Evolutionary conservation across 495 filamentous ascomycete genomes (phyloP), one percentile per base, ranked within the genome.

Genomic region (Penicillium odoratum): DNA sequence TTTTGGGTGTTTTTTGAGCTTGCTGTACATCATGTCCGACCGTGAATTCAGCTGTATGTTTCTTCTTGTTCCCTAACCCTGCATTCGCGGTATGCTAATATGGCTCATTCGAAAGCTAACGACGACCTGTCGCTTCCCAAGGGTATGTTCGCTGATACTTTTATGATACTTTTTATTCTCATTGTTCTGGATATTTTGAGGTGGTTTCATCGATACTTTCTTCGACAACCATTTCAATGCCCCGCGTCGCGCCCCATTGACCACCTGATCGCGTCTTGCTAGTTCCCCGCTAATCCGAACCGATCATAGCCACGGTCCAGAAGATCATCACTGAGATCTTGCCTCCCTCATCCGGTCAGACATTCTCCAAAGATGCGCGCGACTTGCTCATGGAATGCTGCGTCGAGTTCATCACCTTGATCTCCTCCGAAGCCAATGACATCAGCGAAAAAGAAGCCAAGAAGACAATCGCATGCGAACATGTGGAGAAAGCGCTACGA

Each of bases 381-480:
- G 94, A 98, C 65, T 79, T 97, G 5, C 83, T 98, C 44, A 98
- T 98, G 75, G 94, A 98, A 74, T 98, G 93, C 79, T 98, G 95
- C 69, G 94, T 98, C 60, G 94, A 98, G 69, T 98, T 98, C 78
- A 97, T 98, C 71, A 97, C 95, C 9, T 82, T 98, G 54, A 90
- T 98, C 54, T 97, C 93, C 26, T 94, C 90, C 36, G 92, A 98
- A 76, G 95, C 94, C 8, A 98, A 98, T 70, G 94, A 98, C 63
- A 98, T 98, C 60, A 91, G 92, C 15, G 94, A 98, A 74, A 96
- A 93, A 66, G 94, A 98, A 60, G 88, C 92, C 10, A 98, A 98
- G 81, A 98, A 98, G 78, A 98, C 94, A 0, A 98, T 98, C 54
- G 93, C 92, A 0, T 92, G 89, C 62, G 94, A 98, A 65, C 94